Percentiles rank a stretch among this genome's conserved stretches.
Evolutionary conservation across 2,329 filamentous ascomycete species (phyloP).

Genomic region (Colletotrichum theobromicola): DNA sequence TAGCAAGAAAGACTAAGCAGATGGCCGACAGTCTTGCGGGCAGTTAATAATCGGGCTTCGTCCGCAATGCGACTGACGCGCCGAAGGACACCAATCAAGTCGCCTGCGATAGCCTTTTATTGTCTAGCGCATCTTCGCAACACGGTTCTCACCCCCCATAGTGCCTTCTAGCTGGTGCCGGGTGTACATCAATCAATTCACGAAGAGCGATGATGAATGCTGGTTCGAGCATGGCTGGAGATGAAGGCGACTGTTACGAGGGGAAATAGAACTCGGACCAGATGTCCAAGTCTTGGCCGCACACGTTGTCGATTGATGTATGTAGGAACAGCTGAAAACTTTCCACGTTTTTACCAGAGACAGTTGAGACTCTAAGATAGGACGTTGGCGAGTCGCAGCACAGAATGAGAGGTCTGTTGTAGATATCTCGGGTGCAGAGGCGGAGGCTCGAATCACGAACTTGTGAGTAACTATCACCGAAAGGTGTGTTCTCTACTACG

Average conservation of each 20-base stretch:
- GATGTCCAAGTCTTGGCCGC: neutral
- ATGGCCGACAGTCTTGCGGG: too few relatives aligned
- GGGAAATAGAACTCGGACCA: neutral
- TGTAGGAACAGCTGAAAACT: neutral
- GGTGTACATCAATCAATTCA: neutral
- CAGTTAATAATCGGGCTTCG: too few relatives aligned
- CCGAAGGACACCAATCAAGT: too few relatives aligned
- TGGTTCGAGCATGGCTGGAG: neutral
- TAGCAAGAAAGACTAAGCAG: too few relatives aligned
- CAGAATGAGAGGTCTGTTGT: neutral
- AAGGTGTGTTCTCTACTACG: neutral
- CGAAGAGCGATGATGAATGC: neutral
- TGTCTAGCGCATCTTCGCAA: neutral
- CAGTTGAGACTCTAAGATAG: neutral
- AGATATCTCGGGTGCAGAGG: neutral
- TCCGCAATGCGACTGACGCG: too few relatives aligned
- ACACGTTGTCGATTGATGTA: neutral
- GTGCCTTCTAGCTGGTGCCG: too few relatives aligned
- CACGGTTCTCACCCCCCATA: neutral
- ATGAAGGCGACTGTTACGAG: accelerated
- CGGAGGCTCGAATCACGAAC: neutral
- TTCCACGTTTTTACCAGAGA: neutral
- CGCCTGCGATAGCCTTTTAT: neutral
- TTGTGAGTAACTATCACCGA: neutral
- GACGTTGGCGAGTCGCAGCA: too few relatives aligned